Base-by-base conservation (phyloP, 768 basidiomycete species). In the Roridomyces roridus region DNA sequence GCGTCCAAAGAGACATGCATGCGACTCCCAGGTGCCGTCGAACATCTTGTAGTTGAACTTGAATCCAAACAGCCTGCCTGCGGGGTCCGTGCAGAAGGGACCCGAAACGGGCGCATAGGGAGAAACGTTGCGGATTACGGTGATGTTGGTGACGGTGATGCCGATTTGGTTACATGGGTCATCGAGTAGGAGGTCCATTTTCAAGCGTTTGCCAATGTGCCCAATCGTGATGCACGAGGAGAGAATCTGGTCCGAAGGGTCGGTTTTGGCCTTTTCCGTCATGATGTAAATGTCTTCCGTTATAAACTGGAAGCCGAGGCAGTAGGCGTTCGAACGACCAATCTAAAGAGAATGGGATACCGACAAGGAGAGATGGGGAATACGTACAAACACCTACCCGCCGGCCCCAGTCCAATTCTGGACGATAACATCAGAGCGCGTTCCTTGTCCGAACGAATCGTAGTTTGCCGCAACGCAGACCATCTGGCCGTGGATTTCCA, bases 301-400 rank as follows among this genome's bases (percentile, higher is more conserved):
- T 18, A 59, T 53, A 25, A 59, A 59, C 24, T 59, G 57, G 46
- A 59, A 59, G 7, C 57, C 57, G 17, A 51, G 48, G 26, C 46
- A 44, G 23, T 42, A 58, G 2, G 28, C 7, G 37, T 43, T 47
- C 43, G 10, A 14, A 15, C 6, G 6, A 18, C 29, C 2, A 23
- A 43, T 28, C 44, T n/a, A 45, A 6, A 18, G 23, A 36, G 31
- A 36, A 35, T n/a, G 4, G 1, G 28, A 11, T 31, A 31, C 7
- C 14, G 7, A 35, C 10, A 51, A 21, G n/a, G 26, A 20, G 23
- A n/a, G 29, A 3, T 18, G 2, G 25, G n/a, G n/a, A 18, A 12
- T 12, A 37, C 57, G 28, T 52, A 47, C 50, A 23, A 3, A 9
- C 6, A 43, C 29, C 20, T 7, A 21, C 3, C 57, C 48, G 0